Evolutionary conservation across 331 rosid species (phyloP), one percentile per base, ranked within the genome.

Genomic region (Acacia pycnantha): DNA sequence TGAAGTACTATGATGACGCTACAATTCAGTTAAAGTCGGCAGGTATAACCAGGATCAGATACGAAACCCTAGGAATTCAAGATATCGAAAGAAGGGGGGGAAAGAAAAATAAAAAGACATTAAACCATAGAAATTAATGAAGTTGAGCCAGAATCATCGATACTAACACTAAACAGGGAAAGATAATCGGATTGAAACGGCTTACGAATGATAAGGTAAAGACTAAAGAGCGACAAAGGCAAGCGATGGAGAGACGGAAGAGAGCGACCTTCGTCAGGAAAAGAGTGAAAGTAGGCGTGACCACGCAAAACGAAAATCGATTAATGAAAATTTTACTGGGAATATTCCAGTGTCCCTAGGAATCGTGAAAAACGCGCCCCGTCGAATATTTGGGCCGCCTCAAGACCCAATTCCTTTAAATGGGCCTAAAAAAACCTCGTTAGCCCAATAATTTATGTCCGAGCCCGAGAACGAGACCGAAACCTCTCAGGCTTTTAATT

Each of bases 41-140:
- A 40, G 35, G 62, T 26, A 44, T 5, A 58, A 51, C 54, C 47
- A 75, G 79, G 68, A 67, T 76, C 78, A 15, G 64, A 82, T 80
- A 9, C 0, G 86, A 76, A 89, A 85, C 88, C 92, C 94, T 81
- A 86, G 76, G 85, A 84, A 70, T 61, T 70, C 53, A 75, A 35
- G 22, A 11, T 9, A 12, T 2, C 56, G 61, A 22, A 59, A 41
- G 44, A 58, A 58, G 10, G 27, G 76, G 50, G 41, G 18, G 1
- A 18, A 14, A 11, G 47, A 1, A 19, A 27, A 22, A 43, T 12
- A 22, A 26, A 22, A 14, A 26, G 56, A 46, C 7, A 31, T 12
- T 35, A 33, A 74, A 40, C 51, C 70, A 35, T 26, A 58, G 24
- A 40, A 84, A 77, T 43, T 71, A 66, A 29, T 14, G 12, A 5